Conservation (phyloP, 257 asterid species). For the Hygrophila difformis region DNA sequence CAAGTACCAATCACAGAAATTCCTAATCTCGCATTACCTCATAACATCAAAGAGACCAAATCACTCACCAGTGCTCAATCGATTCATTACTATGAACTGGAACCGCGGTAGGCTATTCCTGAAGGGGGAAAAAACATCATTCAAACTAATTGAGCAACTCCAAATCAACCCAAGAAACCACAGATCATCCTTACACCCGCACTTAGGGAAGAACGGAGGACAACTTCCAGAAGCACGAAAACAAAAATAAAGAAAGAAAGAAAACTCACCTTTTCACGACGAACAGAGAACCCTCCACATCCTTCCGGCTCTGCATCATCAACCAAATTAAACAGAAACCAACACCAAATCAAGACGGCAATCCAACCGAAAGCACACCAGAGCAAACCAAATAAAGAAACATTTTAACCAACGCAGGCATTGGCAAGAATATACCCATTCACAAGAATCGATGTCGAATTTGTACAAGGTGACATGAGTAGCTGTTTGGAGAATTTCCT, state of each 20-base stretch:
- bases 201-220: slow-evolving; percentile 8
- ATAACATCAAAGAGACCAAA: background rate
- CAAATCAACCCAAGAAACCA: slow-evolving; percentile 10
- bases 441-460: slow-evolving; percentile 50
- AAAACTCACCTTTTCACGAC: slow-evolving; percentile 70
- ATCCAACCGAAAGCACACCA: too few relatives aligned
- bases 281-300: slow-evolving; percentile 88
- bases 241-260: background rate
- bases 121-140: slow-evolving; percentile 5
- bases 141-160: background rate
- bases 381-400: too few relatives aligned
- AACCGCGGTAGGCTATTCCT: slow-evolving; percentile 68
- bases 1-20: slow-evolving; percentile 6
- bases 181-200: too few relatives aligned
- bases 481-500: slow-evolving; percentile 71
- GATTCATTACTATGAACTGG: slow-evolving; percentile 88
- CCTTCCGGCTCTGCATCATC: slow-evolving; percentile 93
- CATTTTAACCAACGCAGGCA: too few relatives aligned
- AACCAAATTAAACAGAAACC: background rate
- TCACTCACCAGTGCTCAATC: slow-evolving; percentile 52
- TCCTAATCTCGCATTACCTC: too few relatives aligned
- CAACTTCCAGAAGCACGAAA: slow-evolving; percentile 6
- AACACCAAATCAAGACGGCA: too few relatives aligned
- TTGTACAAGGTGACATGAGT: slow-evolving; percentile 72
- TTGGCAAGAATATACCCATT: slow-evolving; percentile 64